Conservation (phyloP, 129 eudicot genomes). For the Gnaphalium uliginosum region DNA sequence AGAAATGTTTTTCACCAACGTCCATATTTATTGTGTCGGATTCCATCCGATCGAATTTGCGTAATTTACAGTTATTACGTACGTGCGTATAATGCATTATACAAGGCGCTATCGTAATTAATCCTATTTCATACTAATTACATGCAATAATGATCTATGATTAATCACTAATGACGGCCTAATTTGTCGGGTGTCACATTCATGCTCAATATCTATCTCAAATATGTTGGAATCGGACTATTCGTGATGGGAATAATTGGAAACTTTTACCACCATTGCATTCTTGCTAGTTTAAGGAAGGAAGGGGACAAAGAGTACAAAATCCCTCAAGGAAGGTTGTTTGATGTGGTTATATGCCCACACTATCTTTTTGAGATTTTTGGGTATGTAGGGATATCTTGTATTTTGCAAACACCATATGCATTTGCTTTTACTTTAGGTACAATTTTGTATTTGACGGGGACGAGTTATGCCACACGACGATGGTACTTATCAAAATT, state of each 20-base stretch:
- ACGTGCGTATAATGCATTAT: too few species aligned
- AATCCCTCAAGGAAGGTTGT: slow-evolving; percentile 9
- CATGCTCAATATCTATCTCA: too few species aligned
- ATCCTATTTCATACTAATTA: too few species aligned
- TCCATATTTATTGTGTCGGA: too few species aligned
- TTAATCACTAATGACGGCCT: too few species aligned
- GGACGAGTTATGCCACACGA: slow-evolving; percentile 7
- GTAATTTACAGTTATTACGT: too few species aligned
- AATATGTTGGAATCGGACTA: neutral
- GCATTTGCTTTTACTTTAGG: neutral
- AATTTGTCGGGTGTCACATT: too few species aligned
- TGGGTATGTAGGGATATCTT: neutral
- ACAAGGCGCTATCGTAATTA: too few species aligned
- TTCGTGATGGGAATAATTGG: neutral
- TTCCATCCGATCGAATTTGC: too few species aligned
- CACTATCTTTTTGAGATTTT: slow-evolving; percentile 8
- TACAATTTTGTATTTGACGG: neutral
- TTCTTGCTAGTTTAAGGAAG: slow-evolving; percentile 7
- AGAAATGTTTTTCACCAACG: too few species aligned
- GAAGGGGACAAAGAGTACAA: slow-evolving; percentile 7
- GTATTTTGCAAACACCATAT: neutral
- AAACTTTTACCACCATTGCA: slow-evolving; percentile 6
- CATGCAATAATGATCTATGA: too few species aligned
- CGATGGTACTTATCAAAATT: neutral
- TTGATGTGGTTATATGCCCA: neutral